A percentile compares a stretch with the other conserved stretches of the same genome.
phyloP scores from a whole-genome alignment of 257 asterid species.

The Penstemon barbatus region DNA sequence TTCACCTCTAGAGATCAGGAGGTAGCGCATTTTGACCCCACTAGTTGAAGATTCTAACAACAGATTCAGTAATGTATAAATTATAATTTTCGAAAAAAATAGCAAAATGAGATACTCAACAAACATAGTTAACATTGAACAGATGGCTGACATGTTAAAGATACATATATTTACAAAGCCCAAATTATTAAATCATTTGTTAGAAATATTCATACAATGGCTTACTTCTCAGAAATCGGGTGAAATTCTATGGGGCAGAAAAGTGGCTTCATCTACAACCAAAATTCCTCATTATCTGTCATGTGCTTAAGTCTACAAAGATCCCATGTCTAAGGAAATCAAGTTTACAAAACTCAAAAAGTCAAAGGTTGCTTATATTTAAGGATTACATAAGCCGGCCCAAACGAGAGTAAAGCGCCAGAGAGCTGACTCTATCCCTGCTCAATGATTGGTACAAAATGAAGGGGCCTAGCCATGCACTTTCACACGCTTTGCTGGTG shows the following conservation, averaged over 20 bases:
- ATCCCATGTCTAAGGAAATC: slow-evolving; percentile 26
- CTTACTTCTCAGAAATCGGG: slow-evolving; percentile 12
- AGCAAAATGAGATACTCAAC: too few species aligned
- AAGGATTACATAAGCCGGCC: slow-evolving; percentile 8
- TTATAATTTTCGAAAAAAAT: too few species aligned
- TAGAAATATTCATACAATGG: slow-evolving; percentile 26
- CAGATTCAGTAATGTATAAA: too few species aligned
- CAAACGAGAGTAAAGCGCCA: slow-evolving; percentile 21
- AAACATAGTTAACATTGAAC: neutral
- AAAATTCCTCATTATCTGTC: slow-evolving; percentile 17
- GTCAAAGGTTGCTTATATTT: slow-evolving; percentile 17
- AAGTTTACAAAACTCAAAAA: slow-evolving; percentile 19
- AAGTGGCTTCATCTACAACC: slow-evolving; percentile 28
- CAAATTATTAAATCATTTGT: slow-evolving; percentile 24
- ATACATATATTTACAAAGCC: slow-evolving; percentile 26
- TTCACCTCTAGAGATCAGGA: too few species aligned
- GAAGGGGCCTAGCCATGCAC: slow-evolving; percentile 37
- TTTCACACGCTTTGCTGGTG: slow-evolving; percentile 69
- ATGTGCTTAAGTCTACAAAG: neutral
- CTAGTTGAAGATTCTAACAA: too few species aligned
- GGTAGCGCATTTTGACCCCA: too few species aligned
- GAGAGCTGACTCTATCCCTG: slow-evolving; percentile 16
- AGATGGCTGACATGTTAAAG: neutral
- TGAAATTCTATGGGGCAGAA: neutral
- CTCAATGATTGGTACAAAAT: slow-evolving; percentile 20